Evolutionary conservation across 495 filamentous ascomycete genomes (phyloP), one percentile per base, ranked within the genome.

Genomic region (Cercophora newfieldiana): DNA sequence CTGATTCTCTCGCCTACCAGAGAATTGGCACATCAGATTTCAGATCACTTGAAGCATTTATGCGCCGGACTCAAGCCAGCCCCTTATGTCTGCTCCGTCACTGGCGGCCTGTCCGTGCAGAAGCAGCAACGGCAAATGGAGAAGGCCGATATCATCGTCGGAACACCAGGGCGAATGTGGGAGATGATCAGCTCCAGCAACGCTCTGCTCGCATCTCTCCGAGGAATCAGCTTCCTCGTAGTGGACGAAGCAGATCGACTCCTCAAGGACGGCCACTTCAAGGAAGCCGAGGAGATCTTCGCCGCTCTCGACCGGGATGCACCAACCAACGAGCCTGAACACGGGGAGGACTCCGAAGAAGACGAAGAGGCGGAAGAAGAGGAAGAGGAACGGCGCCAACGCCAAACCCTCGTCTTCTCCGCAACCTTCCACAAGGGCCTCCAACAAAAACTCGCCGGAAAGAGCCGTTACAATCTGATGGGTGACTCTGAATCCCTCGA

Each of bases 181-280:
- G 96, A 99, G 72, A 87, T 97, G 25, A 85, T 98, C 33, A 92
- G 89, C 74, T 76, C 82, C n/a, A 79, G 75, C 67, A 76, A 69
- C 19, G 69, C 78, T n/a, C 63, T 81, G 80, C 65, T 81, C 87
- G 77, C 81, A 1, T 84, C 84, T n/a, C 85, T 97, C 65, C 86
- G 85, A 68, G 72, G 80, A 16, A 88, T 97, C 48, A 83, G 86
- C 54, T 97, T 93, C 68, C 80, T 99, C 2, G 93, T 98, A 0
- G 83, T 99, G 4, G 95, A 99, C 71, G 95, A 99, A 79, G 95
- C 96, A 0, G 95, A 99, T 80, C 85, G 96, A 59, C 82, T 99
- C 37, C 80, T 99, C 47, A 95, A 93, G 63, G 90, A 97, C 72
- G 95, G 95, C 2, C 90, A 97, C 72, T 99, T 96, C 79, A 94